Evolutionary conservation across 495 filamentous ascomycete species (phyloP).

Genomic region (Neurospora tetrasperma): DNA sequence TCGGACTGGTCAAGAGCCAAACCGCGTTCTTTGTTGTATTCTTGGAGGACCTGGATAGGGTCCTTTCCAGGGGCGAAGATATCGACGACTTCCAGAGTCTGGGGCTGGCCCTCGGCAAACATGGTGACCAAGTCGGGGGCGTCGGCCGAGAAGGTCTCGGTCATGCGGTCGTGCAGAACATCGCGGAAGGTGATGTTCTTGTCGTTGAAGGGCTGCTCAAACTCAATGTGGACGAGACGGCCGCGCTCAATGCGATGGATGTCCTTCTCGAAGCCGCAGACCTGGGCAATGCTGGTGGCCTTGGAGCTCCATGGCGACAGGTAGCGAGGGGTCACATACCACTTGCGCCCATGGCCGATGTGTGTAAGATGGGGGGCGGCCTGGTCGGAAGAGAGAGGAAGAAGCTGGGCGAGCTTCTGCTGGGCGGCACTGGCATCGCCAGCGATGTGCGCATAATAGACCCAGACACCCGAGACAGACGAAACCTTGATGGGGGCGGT

Average conservation of each 20-base stretch:
- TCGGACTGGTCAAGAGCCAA: slow-evolving; percentile 80
- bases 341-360: slow-evolving; percentile 27
- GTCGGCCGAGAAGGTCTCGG: slow-evolving; percentile 56
- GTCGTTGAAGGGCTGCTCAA: slow-evolving; percentile 38
- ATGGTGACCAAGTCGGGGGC: slow-evolving; percentile 60
- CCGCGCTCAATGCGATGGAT: slow-evolving; percentile 84
- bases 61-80: slow-evolving; percentile 50
- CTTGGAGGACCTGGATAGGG: slow-evolving; percentile 61
- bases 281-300: slow-evolving; percentile 83
- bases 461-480: slow-evolving; percentile 37
- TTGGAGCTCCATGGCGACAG: slow-evolving; percentile 97
- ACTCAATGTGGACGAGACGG: slow-evolving; percentile 55
- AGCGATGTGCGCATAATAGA: slow-evolving; percentile 40
- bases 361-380: slow-evolving; percentile 13
- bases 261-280: slow-evolving; percentile 67
- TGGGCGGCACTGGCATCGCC: slow-evolving; percentile 21
- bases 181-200: slow-evolving; percentile 54
- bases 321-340: slow-evolving; percentile 72
- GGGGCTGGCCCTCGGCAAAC: slow-evolving; percentile 67
- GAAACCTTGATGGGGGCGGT: slow-evolving; percentile 29
- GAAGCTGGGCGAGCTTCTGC: slow-evolving; percentile 31
- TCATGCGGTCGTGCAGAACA: slow-evolving; percentile 85
- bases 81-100: slow-evolving; percentile 59
- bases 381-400: slow-evolving; percentile 21
- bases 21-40: slow-evolving; percentile 72